Evolutionary conservation across 495 filamentous ascomycete genomes (phyloP).

Genomic region (Trichoderma virens): DNA sequence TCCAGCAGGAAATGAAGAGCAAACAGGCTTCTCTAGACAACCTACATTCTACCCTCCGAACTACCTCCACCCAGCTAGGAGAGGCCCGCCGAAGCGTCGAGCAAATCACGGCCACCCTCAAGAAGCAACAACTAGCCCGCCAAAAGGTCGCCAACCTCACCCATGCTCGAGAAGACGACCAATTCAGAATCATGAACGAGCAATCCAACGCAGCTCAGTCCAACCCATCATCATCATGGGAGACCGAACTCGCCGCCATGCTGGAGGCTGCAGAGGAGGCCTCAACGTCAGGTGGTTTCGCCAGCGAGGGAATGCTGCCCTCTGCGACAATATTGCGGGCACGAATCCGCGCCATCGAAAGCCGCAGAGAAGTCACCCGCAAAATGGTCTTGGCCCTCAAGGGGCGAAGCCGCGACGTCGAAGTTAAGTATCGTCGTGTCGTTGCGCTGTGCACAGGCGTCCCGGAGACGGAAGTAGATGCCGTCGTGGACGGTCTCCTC

Average conservation of each 20-base stretch:
- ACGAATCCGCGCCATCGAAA: constrained; percentile 39
- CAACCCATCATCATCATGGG: constrained; percentile 31
- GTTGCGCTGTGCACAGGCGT: constrained; percentile 63
- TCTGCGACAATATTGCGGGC: constrained; percentile 32
- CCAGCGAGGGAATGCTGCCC: constrained; percentile 21
- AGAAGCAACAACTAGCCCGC: constrained; percentile 34
- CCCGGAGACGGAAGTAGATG: constrained; percentile 55
- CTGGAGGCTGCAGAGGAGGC: constrained; percentile 16
- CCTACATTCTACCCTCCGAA: constrained; percentile 67
- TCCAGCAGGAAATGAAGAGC: constrained; percentile 63
- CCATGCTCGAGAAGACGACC: constrained; percentile 41
- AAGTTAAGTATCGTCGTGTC: constrained; percentile 61
- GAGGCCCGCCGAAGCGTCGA: constrained; percentile 66
- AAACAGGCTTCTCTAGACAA: constrained; percentile 78
- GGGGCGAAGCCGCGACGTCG: constrained; percentile 55
- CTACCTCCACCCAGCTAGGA: constrained; percentile 67
- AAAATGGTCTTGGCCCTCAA: constrained; percentile 50
- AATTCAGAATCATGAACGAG: constrained; percentile 31
- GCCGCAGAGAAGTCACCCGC: constrained; percentile 50
- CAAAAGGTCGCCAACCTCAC: constrained; percentile 42
- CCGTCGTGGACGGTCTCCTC: constrained; percentile 51
- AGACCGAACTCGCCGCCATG: constrained; percentile 26
- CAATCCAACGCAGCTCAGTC: constrained; percentile 27
- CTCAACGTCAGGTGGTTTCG: constrained; percentile 15
- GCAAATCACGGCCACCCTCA: constrained; percentile 50